These are phyloP conservation scores for Bryoglossum gracile DNA, from an alignment of 495 filamentous ascomycete species.

Conservation along the genomic window DNA sequence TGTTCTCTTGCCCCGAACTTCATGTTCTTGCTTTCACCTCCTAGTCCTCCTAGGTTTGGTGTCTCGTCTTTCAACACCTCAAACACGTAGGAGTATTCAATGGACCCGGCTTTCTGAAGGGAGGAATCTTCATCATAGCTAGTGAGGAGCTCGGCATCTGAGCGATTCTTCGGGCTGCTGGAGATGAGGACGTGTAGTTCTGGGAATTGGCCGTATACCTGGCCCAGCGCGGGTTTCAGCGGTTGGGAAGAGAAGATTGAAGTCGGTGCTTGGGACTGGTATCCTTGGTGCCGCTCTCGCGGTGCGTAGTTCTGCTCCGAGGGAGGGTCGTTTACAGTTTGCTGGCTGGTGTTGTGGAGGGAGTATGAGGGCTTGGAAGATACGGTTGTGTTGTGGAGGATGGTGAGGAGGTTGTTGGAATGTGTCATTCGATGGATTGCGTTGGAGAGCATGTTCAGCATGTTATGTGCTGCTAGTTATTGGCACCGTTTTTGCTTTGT, in stretches of 20 bases:
- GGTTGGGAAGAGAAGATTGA: slow-evolving; percentile 15
- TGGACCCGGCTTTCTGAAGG: background rate
- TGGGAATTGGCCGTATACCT: slow-evolving; percentile 18
- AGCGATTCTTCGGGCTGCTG: slow-evolving; percentile 6
- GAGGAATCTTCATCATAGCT: slow-evolving; percentile 7
- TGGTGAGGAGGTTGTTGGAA: slow-evolving; percentile 17
- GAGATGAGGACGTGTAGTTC: slow-evolving; percentile 20
- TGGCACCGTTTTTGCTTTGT: background rate
- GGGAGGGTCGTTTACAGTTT: background rate
- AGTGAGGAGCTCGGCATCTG: slow-evolving; percentile 22
- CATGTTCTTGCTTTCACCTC: background rate
- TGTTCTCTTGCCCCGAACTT: slow-evolving; percentile 19
- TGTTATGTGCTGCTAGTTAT: slow-evolving; percentile 11
- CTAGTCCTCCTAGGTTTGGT: slow-evolving; percentile 5
- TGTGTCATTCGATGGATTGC: slow-evolving; percentile 9
- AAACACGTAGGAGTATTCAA: slow-evolving; percentile 14
- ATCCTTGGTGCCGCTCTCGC: background rate
- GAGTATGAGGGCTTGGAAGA: slow-evolving; percentile 2
- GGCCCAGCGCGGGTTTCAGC: slow-evolving; percentile 18
- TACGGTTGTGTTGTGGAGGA: slow-evolving; percentile 21
- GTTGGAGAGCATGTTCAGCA: slow-evolving; percentile 17
- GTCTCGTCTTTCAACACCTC: slow-evolving; percentile 24
- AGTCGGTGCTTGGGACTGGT: background rate
- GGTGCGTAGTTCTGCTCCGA: background rate
- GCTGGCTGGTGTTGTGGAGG: background rate